These are phyloP conservation scores for Solioccasus polychromus DNA, from an alignment of 768 basidiomycete genomes.

Conservation along the genomic window DNA sequence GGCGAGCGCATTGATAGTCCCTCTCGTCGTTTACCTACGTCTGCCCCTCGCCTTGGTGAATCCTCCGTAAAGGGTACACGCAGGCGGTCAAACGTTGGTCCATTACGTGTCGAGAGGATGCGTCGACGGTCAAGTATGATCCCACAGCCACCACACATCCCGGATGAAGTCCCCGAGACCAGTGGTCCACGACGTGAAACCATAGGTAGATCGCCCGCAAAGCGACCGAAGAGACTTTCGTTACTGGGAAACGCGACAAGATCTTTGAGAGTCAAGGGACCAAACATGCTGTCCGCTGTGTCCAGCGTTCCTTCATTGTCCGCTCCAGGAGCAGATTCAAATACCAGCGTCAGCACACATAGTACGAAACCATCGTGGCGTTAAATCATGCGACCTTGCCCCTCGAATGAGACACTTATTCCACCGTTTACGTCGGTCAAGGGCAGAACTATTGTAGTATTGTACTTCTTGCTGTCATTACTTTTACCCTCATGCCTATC, in stretches of 20 bases:
- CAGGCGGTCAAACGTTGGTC: constrained; percentile 73
- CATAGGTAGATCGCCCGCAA: constrained; percentile 50
- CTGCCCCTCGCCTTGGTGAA: constrained; percentile 39
- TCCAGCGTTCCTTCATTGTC: constrained; percentile 30
- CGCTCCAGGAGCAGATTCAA: constrained; percentile 39
- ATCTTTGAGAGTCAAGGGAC: constrained; percentile 32
- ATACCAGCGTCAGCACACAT: constrained; percentile 42
- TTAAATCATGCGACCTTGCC: constrained; percentile 33
- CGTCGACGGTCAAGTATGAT: constrained; percentile 80
- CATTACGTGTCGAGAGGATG: constrained; percentile 68
- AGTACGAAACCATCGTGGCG: constrained; percentile 55
- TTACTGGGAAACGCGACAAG: constrained; percentile 41
- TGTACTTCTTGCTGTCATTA: constrained; percentile 22
- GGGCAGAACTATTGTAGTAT: constrained; percentile 18
- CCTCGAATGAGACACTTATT: constrained; percentile 4
- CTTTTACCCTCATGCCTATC: constrained; percentile 17
- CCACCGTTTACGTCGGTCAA: constrained; percentile 8
- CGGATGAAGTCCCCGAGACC: constrained; percentile 34
- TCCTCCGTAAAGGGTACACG: constrained; percentile 40
- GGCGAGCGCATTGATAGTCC: constrained; percentile 41
- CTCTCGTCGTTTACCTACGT: constrained; percentile 45
- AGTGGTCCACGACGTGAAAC: constrained; percentile 41
- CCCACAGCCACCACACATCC: constrained; percentile 56
- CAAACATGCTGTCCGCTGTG: constrained; percentile 32
- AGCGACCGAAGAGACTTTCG: constrained; percentile 57